A percentile compares a stretch with the other conserved stretches of the same genome.
Evolutionary conservation across 257 asterid species (phyloP).

Genomic region (Solanum lycopersicoides): DNA sequence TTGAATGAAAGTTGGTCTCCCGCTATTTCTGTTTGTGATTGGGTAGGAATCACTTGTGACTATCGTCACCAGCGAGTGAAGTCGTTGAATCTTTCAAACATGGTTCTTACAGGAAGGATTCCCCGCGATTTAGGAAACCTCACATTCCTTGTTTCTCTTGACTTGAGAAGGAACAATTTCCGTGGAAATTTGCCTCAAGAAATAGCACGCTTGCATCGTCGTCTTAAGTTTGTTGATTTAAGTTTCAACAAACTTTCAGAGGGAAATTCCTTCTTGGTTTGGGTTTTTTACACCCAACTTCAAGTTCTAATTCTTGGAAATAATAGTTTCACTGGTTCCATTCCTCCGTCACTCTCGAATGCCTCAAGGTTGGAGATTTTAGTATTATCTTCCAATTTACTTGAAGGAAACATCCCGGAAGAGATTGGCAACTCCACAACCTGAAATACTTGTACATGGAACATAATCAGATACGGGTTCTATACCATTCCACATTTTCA

Average conservation of each 20-base stretch:
- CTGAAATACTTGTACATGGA: too few species aligned
- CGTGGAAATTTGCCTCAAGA: not conserved
- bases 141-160: not conserved
- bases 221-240: not conserved
- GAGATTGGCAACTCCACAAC: too few species aligned
- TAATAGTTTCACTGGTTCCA: not conserved
- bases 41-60: not conserved
- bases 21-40: too few species aligned
- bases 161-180: not conserved
- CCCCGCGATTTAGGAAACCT: not conserved
- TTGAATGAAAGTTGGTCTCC: not conserved
- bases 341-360: too few species aligned
- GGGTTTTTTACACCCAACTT: not conserved
- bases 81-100: not conserved
- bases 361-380: too few species aligned
- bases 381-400: too few species aligned
- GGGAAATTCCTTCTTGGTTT: not conserved
- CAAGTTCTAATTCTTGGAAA: not conserved
- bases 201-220: not conserved
- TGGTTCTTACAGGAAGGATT: not conserved
- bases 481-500: too few species aligned
- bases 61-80: not conserved
- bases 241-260: not conserved
- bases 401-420: too few species aligned
- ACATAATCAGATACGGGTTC: too few species aligned